Percentiles rank a stretch among this genome's conserved stretches.
Evolutionary conservation across 2,329 filamentous ascomycete genomes (phyloP).

Genomic region (Monosporascus sp.): DNA sequence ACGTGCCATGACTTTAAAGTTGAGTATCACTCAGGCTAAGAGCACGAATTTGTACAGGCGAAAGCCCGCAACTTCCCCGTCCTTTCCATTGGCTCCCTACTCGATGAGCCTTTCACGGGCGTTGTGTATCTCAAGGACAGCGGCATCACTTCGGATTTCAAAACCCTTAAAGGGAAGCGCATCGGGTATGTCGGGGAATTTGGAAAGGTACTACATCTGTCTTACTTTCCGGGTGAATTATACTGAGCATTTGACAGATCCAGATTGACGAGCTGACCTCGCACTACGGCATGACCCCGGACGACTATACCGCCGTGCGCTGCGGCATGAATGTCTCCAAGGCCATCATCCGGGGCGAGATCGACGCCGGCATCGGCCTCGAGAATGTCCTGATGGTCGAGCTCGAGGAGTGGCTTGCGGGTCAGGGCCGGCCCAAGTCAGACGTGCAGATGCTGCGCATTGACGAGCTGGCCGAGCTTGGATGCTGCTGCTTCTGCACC

Average conservation of each 20-base stretch:
- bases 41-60: conserved; percentile 39
- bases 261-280: conserved; percentile 77
- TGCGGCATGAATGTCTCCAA: conserved; percentile 79
- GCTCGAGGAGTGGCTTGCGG: conserved; percentile 67
- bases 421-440: conserved; percentile 54
- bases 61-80: conserved; percentile 72
- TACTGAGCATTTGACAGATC: conserved; percentile 37
- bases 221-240: too few relatives aligned
- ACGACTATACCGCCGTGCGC: conserved; percentile 70
- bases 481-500: conserved; percentile 80
- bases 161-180: conserved; percentile 66
- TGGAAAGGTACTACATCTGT: conserved; percentile 43
- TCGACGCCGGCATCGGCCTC: conserved; percentile 70
- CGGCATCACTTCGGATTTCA: conserved; percentile 71
- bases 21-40: background rate
- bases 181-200: conserved; percentile 80
- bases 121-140: conserved; percentile 71
- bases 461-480: conserved; percentile 71
- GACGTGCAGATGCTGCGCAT: conserved; percentile 79
- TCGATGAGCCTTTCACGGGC: conserved; percentile 76
- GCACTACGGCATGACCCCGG: conserved; percentile 68
- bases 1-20: conserved; percentile 16
- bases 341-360: conserved; percentile 66
- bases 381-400: conserved; percentile 84
- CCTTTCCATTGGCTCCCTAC: conserved; percentile 65